Base-by-base conservation (phyloP, 345 rosid species). In the Eucalyptus coolabah region DNA sequence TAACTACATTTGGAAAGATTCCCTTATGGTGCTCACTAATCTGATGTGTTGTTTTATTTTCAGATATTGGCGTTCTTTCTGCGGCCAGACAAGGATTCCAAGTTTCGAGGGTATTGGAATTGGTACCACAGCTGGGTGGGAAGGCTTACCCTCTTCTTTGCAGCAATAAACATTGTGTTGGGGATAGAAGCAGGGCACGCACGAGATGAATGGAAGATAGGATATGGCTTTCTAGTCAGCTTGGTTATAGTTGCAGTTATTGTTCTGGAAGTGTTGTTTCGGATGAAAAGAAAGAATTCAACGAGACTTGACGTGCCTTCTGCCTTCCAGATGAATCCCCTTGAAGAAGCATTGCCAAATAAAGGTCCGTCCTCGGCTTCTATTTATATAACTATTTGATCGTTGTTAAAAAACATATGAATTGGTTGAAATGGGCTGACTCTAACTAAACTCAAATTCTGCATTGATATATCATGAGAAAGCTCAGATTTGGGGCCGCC, bases 121-220 rank as follows among this genome's bases (percentile, higher is more conserved):
- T 96, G 96, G 99, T 97, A 97, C 92, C 99, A 98, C 89, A 93
- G 89, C 87, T 96, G 98, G 98, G 90, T 93, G 37, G 99, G 99
- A 63, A 96, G 97, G 92, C 89, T 95, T 83, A 94, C 97, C 47
- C 94, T 96, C 67, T 95, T 97, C 90, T 96, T 98, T 90, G 99
- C 95, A 91, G 93, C 96, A 86, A 63, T 96, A 77, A 98, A 98
- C 90, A 91, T 96, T 86, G 90, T 95, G 89, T 90, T 95, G 94
- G 99, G 98, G 50, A 95, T 96, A 37, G 92, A 95, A 88, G 92
- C 91, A 54, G 98, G 94, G 19, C 89, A 89, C 59, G 96, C 94
- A 26, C 96, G 95, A 88, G 90, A 90, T 89, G 94, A 93, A 4
- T 97, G 96, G 98, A 95, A 95, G 94, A 91, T 96, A 81, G 95